Evolutionary conservation across 108 stramenopile species (phyloP), one percentile per base, ranked within the genome.

Genomic region (Hondaea fermentalgiana): DNA sequence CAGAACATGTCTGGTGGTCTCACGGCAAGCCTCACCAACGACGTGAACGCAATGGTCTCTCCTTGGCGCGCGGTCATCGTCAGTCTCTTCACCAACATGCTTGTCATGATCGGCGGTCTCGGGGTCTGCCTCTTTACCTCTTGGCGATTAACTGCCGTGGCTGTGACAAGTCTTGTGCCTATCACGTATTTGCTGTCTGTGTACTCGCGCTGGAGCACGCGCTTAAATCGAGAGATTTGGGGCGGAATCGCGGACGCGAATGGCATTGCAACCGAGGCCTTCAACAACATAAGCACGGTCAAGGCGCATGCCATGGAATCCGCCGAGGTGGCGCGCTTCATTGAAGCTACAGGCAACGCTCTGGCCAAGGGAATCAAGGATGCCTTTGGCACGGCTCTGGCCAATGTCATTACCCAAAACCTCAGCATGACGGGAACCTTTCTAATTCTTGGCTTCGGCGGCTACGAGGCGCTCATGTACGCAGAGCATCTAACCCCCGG

Each of bases 31-130:
- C 83, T 90, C 53, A 76, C 72, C 17, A 23, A 76, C n/a, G 89
- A 90, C 87, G 89, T 90, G 5, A 72, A 72, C 5, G 45, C 69
- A 35, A 60, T 89, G 49, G 35, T 35, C 21, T 5, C 12, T 4
- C 51, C 88, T 0, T 21, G 69, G 72, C 25, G 53, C 21, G 12
- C 57, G 5, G 49, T 90, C 14, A 21, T 87, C 1, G 58, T 57
- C 19, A 53, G 23, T 12, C n/a, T 51, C 51, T 5, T 87, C n/a
- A 43, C 44, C 17, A 57, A 57, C 21, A 25, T 59, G 5, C 14
- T 76, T 42, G 17, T 59, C 53, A 25, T 87, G 35, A 25, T 90
- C n/a, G 89, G 89, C 43, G 89, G 89, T 16, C 29, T 90, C n/a
- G 83, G 58, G 17, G 19, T 49, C 12, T 43, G 29, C 0, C 64